Base-by-base conservation (phyloP, 1,139 yeast genomes). In the Suhomyces yuchorum region DNA sequence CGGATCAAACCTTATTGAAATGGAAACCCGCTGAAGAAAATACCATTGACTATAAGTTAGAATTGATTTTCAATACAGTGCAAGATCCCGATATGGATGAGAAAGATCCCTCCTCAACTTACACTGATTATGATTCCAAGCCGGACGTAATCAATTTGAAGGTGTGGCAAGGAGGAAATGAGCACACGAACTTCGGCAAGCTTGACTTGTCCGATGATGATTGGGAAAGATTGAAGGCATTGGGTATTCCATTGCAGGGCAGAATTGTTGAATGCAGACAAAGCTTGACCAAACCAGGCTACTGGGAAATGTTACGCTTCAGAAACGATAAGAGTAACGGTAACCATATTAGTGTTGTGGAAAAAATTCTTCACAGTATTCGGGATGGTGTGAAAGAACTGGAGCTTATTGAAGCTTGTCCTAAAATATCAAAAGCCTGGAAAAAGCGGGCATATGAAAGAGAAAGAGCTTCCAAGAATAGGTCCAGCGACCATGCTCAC, bases 1-100 rank as follows among this genome's bases (percentile, higher is more conserved):
- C 98, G 0, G 98, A 93, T 64, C 79, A 81, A 3, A 81, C 86
- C 2, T 65, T 87, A 42, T 70, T 95, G 48, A 95, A 95, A 66
- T 95, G 99, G 99, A 95, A 95, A 60, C 98, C 99, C 0, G 91
- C 96, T 8, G 88, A 89, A 51, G 99, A 93, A 66, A 95, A 95
- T 60, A 85, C 97, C 0, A 80, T 95, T 32, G 99, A 95, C 67
- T 93, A 89, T 67, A 85, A 85, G 61, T 65, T 95, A 51, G 80
- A 80, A 34, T 66, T 93, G 43, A 81, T 80, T 20, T 91, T 92
- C 59, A 84, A 85, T 12, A 60, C 71, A 43, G 87, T 65, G 49
- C 82, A 81, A 44, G 96, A 90, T 61, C 81, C 83, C 2, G 89
- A 86, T 48, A 63, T 84, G 59, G 87, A 86, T 42, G 84, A 84